Base-by-base conservation (phyloP, 306 rosid genomes). In the Glycine latifolia region DNA sequence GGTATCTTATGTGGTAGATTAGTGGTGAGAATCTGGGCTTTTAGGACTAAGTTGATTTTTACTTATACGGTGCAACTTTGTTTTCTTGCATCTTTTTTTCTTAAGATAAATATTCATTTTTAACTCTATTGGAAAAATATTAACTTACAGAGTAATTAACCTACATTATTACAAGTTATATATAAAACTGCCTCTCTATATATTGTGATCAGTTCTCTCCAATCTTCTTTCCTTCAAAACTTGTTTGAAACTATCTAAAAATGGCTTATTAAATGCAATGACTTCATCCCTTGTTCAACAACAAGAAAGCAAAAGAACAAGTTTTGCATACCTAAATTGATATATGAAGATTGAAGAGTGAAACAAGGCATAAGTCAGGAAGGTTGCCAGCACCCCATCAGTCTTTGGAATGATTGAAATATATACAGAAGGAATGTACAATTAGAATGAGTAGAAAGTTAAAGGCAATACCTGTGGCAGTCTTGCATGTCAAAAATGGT, bases 381-480 rank as follows among this genome's bases (percentile, higher is more conserved):
- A 60, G 49, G 72, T 8, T 14, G 35, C 48, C 49, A 47, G 71
- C 10, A 7, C 70, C 69, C 68, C 31, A 58, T 17, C 9, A 43
- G 47, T 43, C 47, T 55, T 55, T 15, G 39, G 54, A 16, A 55
- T 15, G 10, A 20, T 75, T 75, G 69, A 58, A 12, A 46, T 60
- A 60, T 48, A 61, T 9, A 47, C 60, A 50, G 20, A 76, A 63
- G 54, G 39, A 52, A 52, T 52, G 55, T 11, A 15, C 43, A 48
- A 63, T 16, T 31, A 77, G 54, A 77, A 66, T 52, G 74, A 52
- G 41, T 52, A 66, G 55, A 66, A 17, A 47, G 41, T 39, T 41
- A 7, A 58, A 48, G 35, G 31, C 10, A 35, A 50, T 81, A 54
- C 75, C 74, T 37, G 59, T 6, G 60, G 50, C 41, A 63, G 74